These are phyloP conservation scores for Hippophae tibetana DNA, from an alignment of 306 rosid genomes.

Conservation along the genomic window DNA sequence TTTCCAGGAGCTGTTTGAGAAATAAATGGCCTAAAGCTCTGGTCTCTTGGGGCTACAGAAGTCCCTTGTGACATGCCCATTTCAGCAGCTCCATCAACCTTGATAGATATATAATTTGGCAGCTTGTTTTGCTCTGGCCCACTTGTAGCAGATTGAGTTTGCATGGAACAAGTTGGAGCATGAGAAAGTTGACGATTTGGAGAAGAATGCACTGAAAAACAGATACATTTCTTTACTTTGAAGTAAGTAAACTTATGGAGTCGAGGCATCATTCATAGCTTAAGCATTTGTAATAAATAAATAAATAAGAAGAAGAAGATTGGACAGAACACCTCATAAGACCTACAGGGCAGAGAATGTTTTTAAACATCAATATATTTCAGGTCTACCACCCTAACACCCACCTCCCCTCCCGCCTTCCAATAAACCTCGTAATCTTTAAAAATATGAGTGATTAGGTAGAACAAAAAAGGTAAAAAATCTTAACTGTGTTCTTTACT, in stretches of 20 bases:
- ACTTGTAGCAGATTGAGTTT: constrained; percentile 55
- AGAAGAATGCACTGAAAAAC: constrained; percentile 39
- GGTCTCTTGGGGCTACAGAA: constrained; percentile 46
- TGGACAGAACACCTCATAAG: too few relatives aligned
- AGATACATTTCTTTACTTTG: constrained; percentile 5
- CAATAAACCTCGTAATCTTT: too few relatives aligned
- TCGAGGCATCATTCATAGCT: constrained; percentile 4
- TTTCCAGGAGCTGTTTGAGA: constrained; percentile 59
- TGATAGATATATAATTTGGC: constrained; percentile 36
- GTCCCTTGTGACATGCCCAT: constrained; percentile 26
- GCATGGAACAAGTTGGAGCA: constrained; percentile 72
- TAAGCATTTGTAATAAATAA: background rate
- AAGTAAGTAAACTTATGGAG: background rate
- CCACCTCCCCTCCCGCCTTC: background rate
- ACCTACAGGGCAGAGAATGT: too few relatives aligned
- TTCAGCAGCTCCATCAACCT: constrained; percentile 47
- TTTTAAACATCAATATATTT: too few relatives aligned
- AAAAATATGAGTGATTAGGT: too few relatives aligned
- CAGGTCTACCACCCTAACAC: too few relatives aligned
- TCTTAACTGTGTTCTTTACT: background rate
- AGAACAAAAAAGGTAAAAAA: too few relatives aligned
- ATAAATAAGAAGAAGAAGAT: too few relatives aligned
- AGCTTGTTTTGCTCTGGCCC: constrained; percentile 52
- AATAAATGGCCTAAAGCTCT: constrained; percentile 50
- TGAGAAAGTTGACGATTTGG: constrained; percentile 35